phyloP scores from a whole-genome alignment of 1,284 basidiomycete species.

The Ustilago curta region DNA sequence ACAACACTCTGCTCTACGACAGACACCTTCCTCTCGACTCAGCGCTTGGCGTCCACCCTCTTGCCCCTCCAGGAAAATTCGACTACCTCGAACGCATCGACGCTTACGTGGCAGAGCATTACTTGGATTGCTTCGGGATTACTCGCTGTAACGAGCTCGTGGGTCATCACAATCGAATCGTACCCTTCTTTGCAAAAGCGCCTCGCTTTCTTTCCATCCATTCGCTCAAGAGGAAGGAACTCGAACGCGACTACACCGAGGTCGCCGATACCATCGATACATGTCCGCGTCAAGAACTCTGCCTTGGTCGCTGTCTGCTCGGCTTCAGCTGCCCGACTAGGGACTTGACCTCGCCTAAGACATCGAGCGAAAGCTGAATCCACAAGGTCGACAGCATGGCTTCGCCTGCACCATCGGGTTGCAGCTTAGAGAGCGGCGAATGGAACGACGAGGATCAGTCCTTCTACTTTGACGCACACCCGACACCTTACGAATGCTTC shows the following conservation, averaged over 20 bases:
- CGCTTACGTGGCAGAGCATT: constrained; percentile 24
- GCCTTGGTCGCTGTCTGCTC: constrained; percentile 37
- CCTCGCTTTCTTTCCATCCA: constrained; percentile 48
- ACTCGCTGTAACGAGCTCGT: constrained; percentile 29
- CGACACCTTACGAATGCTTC: constrained; percentile 30
- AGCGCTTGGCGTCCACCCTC: constrained; percentile 18
- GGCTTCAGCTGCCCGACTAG: constrained; percentile 30
- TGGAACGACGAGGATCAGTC: constrained; percentile 31
- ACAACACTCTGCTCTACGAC: constrained; percentile 33
- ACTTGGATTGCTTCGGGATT: constrained; percentile 40
- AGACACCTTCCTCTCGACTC: constrained; percentile 10
- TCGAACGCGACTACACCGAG: constrained; percentile 40
- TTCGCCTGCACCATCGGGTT: constrained; percentile 15
- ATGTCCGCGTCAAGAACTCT: constrained; percentile 33
- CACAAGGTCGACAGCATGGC: constrained; percentile 1
- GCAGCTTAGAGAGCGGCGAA: constrained; percentile 33
- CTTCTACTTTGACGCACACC: constrained; percentile 32
- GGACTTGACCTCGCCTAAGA: constrained; percentile 3
- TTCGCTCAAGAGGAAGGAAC: constrained; percentile 41
- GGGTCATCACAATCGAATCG: constrained; percentile 20
- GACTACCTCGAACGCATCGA: constrained; percentile 22
- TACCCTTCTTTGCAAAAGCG: constrained; percentile 34
- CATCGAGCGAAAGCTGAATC: background rate
- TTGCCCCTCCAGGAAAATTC: background rate
- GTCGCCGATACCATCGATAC: constrained; percentile 25